These are phyloP conservation scores for Dichomitus squalens DNA, from an alignment of 1,284 basidiomycete genomes.

Conservation along the genomic window DNA sequence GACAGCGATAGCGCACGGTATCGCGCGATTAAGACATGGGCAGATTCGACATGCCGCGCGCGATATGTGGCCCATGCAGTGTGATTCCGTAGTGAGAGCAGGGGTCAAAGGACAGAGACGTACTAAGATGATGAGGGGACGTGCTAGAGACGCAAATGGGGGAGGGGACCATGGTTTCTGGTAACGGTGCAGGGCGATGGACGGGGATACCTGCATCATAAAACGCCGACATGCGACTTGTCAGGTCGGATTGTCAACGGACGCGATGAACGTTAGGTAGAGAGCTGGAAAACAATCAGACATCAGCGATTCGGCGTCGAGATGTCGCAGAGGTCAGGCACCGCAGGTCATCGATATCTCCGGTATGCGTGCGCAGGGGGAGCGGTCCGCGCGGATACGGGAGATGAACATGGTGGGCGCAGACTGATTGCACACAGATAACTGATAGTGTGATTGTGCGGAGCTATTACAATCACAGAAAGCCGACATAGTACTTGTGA, in stretches of 20 bases:
- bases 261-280: not conserved
- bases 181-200: not conserved
- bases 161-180: not conserved
- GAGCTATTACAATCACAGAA: not conserved
- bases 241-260: constrained; percentile 12
- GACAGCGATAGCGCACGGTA: too few species aligned
- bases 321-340: not conserved
- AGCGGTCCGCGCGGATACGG: not conserved
- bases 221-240: not conserved
- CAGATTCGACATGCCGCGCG: too few species aligned
- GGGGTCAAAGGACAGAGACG: constrained; percentile 9
- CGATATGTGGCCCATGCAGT: too few species aligned
- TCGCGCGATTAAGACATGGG: not conserved
- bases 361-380: not conserved
- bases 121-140: constrained; percentile 3
- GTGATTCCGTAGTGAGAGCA: too few species aligned
- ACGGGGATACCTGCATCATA: not conserved
- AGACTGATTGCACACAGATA: constrained; percentile 16
- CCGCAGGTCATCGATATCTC: constrained; percentile 9
- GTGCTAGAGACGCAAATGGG: not conserved
- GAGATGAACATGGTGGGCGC: too few species aligned
- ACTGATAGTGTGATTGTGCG: constrained; percentile 11
- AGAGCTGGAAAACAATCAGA: not conserved
- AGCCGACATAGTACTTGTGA: not conserved
- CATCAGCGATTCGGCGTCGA: not conserved